These are phyloP conservation scores for Corchorus olitorius DNA, from an alignment of 345 rosid species.

Conservation along the genomic window DNA sequence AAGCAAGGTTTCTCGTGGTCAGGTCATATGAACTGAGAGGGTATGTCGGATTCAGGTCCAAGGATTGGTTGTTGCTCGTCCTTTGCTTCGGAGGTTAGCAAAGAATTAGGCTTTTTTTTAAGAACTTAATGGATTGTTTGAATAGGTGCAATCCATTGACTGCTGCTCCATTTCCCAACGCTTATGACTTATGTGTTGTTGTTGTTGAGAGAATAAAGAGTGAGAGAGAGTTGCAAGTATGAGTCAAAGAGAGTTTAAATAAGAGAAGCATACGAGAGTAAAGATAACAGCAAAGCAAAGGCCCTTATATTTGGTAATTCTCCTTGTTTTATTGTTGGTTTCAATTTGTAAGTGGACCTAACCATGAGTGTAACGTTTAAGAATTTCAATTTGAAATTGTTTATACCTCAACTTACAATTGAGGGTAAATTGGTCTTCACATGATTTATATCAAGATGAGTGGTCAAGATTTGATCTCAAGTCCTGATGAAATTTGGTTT, in stretches of 20 bases:
- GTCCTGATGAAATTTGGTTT: too few species aligned
- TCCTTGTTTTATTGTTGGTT: too few species aligned
- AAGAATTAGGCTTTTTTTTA: neutral
- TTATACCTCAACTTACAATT: too few species aligned
- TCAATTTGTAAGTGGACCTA: too few species aligned
- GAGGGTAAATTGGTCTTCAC: too few species aligned
- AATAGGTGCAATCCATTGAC: neutral
- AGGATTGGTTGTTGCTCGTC: slow-evolving; percentile 44
- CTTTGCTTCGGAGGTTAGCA: neutral
- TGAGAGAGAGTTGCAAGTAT: neutral
- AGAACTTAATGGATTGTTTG: slow-evolving; percentile 10
- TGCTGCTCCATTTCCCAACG: neutral
- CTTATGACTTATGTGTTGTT: neutral
- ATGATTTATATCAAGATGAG: too few species aligned
- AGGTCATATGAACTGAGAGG: slow-evolving; percentile 84
- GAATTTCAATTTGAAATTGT: too few species aligned
- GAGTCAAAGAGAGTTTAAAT: neutral
- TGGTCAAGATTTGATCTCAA: too few species aligned
- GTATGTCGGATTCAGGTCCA: slow-evolving; percentile 50
- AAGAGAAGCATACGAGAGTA: neutral
- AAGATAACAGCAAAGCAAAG: too few species aligned
- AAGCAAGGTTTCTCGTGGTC: slow-evolving; percentile 67
- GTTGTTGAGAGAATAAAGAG: neutral
- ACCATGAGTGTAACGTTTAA: too few species aligned
- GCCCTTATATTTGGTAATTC: too few species aligned